Evolutionary conservation across 495 filamentous ascomycete species (phyloP).

Genomic region (Hypoxylon lienhwacheense): DNA sequence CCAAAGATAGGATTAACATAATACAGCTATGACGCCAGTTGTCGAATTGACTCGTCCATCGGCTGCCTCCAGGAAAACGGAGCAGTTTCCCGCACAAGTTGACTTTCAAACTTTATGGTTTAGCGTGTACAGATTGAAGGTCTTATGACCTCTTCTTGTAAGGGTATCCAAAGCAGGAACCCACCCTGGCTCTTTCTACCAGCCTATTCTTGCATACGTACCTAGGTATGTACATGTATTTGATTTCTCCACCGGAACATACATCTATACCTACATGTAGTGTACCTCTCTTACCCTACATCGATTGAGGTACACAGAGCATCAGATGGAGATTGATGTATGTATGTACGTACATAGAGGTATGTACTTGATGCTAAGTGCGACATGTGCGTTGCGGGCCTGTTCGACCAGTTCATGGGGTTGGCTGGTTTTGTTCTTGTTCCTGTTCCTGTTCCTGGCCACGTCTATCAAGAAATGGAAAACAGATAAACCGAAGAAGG

Average conservation of each 20-base stretch:
- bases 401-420: constrained; percentile 29
- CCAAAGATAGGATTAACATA: constrained; percentile 17
- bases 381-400: constrained; percentile 36
- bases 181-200: constrained; percentile 29
- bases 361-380: constrained; percentile 29
- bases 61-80: constrained; percentile 29
- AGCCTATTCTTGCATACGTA: constrained; percentile 27
- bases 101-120: constrained; percentile 34
- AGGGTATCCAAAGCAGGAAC: constrained; percentile 36
- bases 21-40: constrained; percentile 28
- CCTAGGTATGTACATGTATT: constrained; percentile 12
- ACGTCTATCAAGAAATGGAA: constrained; percentile 8
- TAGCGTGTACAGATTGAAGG: constrained; percentile 34
- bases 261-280: too few species aligned
- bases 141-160: constrained; percentile 38
- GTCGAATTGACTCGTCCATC: constrained; percentile 33
- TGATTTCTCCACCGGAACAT: too few species aligned
- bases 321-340: too few species aligned
- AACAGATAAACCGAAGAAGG: constrained; percentile 2
- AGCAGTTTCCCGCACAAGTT: constrained; percentile 29
- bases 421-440: constrained; percentile 34
- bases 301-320: too few species aligned
- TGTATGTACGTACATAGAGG: constrained; percentile 12
- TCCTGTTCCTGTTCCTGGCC: too few species aligned
- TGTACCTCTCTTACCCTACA: too few species aligned